Base-by-base conservation (phyloP, 208 protist genomes). In the Blechomonas ayalai region DNA sequence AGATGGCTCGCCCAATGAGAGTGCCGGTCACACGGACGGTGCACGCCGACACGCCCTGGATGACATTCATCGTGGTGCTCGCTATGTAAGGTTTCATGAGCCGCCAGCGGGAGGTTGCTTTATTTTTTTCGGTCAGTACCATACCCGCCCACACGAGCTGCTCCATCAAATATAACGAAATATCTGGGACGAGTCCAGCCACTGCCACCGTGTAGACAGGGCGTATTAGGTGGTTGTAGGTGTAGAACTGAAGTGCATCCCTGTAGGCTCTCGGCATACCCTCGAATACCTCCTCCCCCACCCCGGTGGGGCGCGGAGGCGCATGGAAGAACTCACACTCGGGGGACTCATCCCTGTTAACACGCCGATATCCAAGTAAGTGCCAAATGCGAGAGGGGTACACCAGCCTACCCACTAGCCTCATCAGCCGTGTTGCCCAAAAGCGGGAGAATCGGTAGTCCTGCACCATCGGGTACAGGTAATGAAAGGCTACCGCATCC, bases 381-480 rank as follows among this genome's bases (percentile, higher is more conserved):
- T 41, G 7, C 36, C 18, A 24, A 15, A 18, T 27, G 33, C 26
- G 44, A 31, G 24, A 51, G 10, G 73, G 79, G 35, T 49, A 49
- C 24, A 80, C 25, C 3, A 67, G 5, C 2, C 50, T 50, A 4
- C 48, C 63, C 1, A 66, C 35, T 1, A 12, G 38, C 13, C 57
- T 53, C 12, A 76, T 38, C 2, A 59, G 9, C 1, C 69, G 73
- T 29, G 73, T 82, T 20, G 70, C 6, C 67, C 73, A 82, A 23
- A 52, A 68, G 12, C 59, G 57, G 13, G 25, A 50, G 59, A 83
- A 82, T 29, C 60, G 71, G 48, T 86, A 81, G 31, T 85, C 62
- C 18, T 73, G 64, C 8, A 90, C 64, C 18, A 71, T 42, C 1
- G 67, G 59, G 44, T 70, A 76, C 12, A 75, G 19, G 41, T 68